Evolutionary conservation across 2,329 filamentous ascomycete genomes (phyloP).

Genomic region (Nannizziopsis barbatae): DNA sequence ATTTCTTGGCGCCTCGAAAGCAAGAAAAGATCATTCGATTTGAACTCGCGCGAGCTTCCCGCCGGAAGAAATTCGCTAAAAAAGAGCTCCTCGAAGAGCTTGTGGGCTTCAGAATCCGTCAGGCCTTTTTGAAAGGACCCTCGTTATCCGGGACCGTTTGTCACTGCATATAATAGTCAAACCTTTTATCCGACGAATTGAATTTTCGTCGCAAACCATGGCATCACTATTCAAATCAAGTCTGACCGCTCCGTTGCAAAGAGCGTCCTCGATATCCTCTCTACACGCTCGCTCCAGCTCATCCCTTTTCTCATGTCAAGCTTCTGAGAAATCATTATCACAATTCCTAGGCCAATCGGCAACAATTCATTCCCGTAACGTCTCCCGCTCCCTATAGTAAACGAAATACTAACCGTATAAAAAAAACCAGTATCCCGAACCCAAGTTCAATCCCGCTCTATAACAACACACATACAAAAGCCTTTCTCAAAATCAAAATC

Average conservation of each 20-base stretch:
- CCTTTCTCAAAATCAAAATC: conserved; percentile 16
- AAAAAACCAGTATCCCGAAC: not conserved
- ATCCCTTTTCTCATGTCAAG: not conserved
- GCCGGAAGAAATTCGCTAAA: not conserved
- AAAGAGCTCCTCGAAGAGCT: not conserved
- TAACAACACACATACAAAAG: conserved; percentile 13
- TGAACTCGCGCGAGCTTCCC: not conserved
- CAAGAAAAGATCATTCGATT: conserved; percentile 6
- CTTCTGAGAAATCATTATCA: conserved; percentile 4
- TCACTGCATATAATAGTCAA: not conserved
- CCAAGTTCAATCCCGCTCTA: conserved; percentile 10
- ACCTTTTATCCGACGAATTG: not conserved
- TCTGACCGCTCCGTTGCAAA: conserved; percentile 27
- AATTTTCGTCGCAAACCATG: not conserved
- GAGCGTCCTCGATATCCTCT: conserved; percentile 14
- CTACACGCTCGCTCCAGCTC: conserved; percentile 8
- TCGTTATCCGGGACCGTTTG: not conserved
- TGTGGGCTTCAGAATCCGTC: no score
- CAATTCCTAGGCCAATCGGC: conserved; percentile 6
- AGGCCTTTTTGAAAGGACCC: no score
- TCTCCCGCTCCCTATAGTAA: not conserved
- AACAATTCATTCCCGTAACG: conserved; percentile 11
- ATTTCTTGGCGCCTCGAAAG: not conserved
- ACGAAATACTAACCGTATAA: not conserved
- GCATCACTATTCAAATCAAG: conserved; percentile 19